Evolutionary conservation across 345 rosid genomes (phyloP).

Genomic region (Luvunga scandens): DNA sequence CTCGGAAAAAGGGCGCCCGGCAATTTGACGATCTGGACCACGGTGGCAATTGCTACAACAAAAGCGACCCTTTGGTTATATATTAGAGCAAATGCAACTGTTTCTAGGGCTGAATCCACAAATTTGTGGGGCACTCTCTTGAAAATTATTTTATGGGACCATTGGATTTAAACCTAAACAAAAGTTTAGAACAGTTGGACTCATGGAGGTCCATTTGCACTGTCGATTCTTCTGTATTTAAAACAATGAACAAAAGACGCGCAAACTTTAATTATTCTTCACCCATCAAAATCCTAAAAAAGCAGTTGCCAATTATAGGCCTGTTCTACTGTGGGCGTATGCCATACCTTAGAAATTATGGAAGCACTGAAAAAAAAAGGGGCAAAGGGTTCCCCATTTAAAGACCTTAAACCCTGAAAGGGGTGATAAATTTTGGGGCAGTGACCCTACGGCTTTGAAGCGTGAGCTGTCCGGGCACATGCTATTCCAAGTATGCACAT

Average conservation of each 20-base stretch:
- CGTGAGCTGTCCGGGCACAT: constrained; percentile 38
- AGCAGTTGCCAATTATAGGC: constrained; percentile 8
- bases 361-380: constrained; percentile 8
- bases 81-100: neutral
- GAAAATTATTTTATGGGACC: constrained; percentile 16
- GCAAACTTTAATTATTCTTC: neutral
- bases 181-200: neutral
- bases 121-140: neutral
- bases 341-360: constrained; percentile 10
- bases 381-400: neutral
- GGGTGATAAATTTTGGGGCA: constrained; percentile 16
- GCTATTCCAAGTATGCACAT: constrained; percentile 6
- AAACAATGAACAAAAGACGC: neutral
- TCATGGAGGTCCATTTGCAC: constrained; percentile 1
- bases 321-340: constrained; percentile 3
- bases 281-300: neutral
- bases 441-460: constrained; percentile 27
- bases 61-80: neutral
- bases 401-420: neutral
- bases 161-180: neutral
- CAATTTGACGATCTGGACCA: neutral
- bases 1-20: neutral
- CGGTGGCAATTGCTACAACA: neutral
- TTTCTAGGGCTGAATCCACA: constrained; percentile 7
- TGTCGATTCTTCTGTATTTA: constrained; percentile 5